These are phyloP conservation scores for Claviceps arundinis DNA, from an alignment of 2,329 filamentous ascomycete species.

Conservation along the genomic window DNA sequence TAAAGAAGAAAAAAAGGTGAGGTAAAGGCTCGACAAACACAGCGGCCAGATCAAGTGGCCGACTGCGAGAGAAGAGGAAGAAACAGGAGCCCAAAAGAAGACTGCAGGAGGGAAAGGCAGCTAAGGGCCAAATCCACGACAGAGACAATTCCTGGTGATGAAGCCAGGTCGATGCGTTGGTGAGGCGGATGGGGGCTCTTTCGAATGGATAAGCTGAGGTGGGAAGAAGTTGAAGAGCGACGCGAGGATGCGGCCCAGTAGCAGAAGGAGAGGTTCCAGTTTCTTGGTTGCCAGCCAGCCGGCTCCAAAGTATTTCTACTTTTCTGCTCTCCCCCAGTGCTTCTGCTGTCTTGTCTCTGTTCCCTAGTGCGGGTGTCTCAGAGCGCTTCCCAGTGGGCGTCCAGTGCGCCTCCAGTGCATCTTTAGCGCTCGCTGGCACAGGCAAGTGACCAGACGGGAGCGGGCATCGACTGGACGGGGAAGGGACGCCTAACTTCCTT, in stretches of 20 bases:
- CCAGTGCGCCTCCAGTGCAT: too few species aligned
- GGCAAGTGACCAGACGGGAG: too few species aligned
- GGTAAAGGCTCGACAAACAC: constrained; percentile 9
- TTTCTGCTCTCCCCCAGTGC: too few species aligned
- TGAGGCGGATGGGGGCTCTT: constrained; percentile 9
- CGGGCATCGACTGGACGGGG: too few species aligned
- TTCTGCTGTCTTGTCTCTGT: too few species aligned
- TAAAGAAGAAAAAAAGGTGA: constrained; percentile 40
- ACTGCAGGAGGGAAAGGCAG: constrained; percentile 7
- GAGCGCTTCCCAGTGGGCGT: too few species aligned
- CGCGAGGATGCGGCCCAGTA: constrained; percentile 6
- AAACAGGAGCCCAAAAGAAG: constrained; percentile 13
- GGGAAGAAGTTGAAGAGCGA: constrained; percentile 6
- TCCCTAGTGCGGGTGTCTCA: too few species aligned
- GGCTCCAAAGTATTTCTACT: too few species aligned
- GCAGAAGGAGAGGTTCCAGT: constrained; percentile 11
- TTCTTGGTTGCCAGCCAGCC: too few species aligned
- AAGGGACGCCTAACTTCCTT: too few species aligned
- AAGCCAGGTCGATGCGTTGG: constrained; percentile 16
- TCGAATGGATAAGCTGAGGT: neutral
- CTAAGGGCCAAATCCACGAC: constrained; percentile 16
- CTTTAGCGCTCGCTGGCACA: too few species aligned
- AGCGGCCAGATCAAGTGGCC: constrained; percentile 9
- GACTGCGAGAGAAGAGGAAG: constrained; percentile 22
- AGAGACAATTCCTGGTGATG: constrained; percentile 17